These are phyloP conservation scores for Psilocybe cubensis DNA, from an alignment of 768 basidiomycete genomes.

Conservation along the genomic window DNA sequence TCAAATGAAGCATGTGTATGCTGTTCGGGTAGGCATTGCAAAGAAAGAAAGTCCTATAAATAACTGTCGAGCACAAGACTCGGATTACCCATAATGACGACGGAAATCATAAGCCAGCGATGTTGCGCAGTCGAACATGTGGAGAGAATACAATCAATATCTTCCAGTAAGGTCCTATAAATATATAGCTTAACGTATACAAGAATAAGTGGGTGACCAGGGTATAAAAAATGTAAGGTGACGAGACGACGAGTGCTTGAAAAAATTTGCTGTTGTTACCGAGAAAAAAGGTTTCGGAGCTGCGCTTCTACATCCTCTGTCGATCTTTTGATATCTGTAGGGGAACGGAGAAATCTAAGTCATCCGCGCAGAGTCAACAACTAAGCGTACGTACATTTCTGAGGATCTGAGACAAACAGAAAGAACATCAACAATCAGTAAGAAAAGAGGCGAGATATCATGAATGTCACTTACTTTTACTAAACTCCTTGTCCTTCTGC, in stretches of 20 bases:
- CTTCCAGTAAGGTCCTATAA: too few relatives aligned
- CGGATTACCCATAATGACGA: background rate
- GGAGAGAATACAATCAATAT: background rate
- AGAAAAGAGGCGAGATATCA: conserved; percentile 3
- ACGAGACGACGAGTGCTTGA: background rate
- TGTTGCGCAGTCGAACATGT: background rate
- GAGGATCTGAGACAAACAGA: conserved; percentile 55
- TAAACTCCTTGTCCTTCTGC: conserved; percentile 81
- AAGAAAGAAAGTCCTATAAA: too few relatives aligned
- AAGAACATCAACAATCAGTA: conserved; percentile 7
- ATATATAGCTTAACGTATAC: too few relatives aligned
- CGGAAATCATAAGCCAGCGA: background rate
- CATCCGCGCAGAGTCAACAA: background rate
- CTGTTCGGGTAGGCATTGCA: too few relatives aligned
- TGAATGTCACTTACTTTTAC: conserved; percentile 63
- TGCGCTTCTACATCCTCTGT: conserved; percentile 75
- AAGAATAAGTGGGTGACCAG: background rate
- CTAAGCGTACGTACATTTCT: conserved; percentile 56
- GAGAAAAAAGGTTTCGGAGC: conserved; percentile 61
- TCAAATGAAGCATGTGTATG: too few relatives aligned
- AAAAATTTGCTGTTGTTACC: background rate
- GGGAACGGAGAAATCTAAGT: background rate
- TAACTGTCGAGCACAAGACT: too few relatives aligned
- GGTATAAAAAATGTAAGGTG: background rate
- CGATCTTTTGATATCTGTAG: conserved; percentile 76